Conservation (phyloP, 1,284 basidiomycete genomes). For the Chiua sp. region DNA sequence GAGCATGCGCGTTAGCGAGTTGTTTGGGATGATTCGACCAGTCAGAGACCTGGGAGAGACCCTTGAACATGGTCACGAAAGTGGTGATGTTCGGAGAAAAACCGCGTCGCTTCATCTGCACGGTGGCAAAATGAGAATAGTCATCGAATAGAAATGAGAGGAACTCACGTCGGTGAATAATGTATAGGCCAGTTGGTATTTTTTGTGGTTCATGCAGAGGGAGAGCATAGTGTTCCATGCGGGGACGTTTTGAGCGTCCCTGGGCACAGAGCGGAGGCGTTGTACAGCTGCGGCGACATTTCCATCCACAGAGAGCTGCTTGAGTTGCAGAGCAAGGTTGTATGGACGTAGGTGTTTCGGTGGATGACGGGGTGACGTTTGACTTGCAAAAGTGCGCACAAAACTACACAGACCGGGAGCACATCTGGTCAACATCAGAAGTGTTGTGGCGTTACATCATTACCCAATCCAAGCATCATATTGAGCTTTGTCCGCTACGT, state of each 20-base stretch:
- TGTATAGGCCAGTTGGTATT: conserved; percentile 60
- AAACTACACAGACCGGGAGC: conserved; percentile 1
- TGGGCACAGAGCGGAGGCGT: conserved; percentile 65
- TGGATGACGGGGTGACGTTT: neutral
- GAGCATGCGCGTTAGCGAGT: conserved; percentile 58
- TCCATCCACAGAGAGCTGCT: conserved; percentile 55
- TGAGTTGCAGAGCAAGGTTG: conserved; percentile 60
- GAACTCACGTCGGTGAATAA: conserved; percentile 70
- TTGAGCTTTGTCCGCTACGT: conserved; percentile 43
- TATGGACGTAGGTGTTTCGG: conserved; percentile 56
- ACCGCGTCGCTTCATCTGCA: conserved; percentile 81
- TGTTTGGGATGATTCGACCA: conserved; percentile 64
- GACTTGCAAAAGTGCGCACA: conserved; percentile 16
- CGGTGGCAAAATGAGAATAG: conserved; percentile 6
- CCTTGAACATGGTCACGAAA: conserved; percentile 67
- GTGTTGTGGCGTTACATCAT: conserved; percentile 11
- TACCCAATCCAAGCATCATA: conserved; percentile 30
- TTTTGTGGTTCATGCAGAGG: conserved; percentile 57
- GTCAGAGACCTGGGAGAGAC: conserved; percentile 59
- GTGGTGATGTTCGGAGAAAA: conserved; percentile 69
- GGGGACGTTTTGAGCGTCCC: conserved; percentile 69
- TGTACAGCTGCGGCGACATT: conserved; percentile 63
- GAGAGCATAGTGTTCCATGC: conserved; percentile 80
- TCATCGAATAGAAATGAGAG: neutral
- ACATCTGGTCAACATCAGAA: conserved; percentile 24